Percentiles rank a stretch among this genome's conserved stretches.
Conservation (phyloP, 108 stramenopile species). For the Mediolabrus comicus region DNA sequence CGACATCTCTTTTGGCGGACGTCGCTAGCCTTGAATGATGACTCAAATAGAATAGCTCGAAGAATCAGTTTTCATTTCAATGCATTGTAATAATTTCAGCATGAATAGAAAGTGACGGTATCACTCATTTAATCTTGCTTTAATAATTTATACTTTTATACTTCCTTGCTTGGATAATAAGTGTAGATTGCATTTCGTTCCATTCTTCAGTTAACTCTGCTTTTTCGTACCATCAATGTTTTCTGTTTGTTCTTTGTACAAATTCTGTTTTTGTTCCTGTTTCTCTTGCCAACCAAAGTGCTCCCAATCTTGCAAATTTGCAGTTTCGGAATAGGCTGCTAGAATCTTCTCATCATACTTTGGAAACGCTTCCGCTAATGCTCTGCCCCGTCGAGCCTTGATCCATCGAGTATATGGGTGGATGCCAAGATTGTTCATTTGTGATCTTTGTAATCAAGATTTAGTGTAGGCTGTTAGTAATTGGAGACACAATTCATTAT, state of each 20-base stretch:
- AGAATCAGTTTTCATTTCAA: too few species aligned
- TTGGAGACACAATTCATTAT: too few species aligned
- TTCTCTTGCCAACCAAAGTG: neutral
- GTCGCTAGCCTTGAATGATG: neutral
- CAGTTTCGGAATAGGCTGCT: neutral
- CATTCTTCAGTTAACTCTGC: too few species aligned
- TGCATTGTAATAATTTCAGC: neutral
- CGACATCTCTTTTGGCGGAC: neutral
- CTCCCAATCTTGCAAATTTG: neutral
- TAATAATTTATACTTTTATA: neutral
- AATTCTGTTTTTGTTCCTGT: too few species aligned
- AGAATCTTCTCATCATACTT: slow-evolving; percentile 21
- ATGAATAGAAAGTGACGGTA: neutral
- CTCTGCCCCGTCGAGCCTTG: neutral
- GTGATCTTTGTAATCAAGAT: too few species aligned
- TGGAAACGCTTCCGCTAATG: neutral
- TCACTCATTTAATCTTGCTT: neutral
- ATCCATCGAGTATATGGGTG: neutral
- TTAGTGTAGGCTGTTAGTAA: too few species aligned
- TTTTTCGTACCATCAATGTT: too few species aligned
- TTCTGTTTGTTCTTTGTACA: too few species aligned
- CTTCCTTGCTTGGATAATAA: too few species aligned
- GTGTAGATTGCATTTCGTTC: too few species aligned
- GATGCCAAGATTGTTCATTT: neutral
- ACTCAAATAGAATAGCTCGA: too few species aligned